Base-by-base conservation (phyloP, 164 flowering plant species). In the Vitis amurensis region DNA sequence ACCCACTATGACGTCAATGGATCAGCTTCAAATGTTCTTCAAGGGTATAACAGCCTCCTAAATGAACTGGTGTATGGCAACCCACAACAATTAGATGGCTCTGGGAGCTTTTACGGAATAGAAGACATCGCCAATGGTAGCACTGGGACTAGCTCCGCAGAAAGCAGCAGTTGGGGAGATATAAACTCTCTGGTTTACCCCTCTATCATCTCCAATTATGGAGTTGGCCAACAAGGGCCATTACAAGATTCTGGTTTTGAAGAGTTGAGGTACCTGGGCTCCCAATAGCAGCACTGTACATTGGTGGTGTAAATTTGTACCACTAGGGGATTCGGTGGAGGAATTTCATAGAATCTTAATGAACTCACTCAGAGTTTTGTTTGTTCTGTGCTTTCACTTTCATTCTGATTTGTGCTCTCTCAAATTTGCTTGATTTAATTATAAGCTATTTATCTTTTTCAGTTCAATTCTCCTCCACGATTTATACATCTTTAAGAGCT, bases 131-230 rank as follows among this genome's bases (percentile, higher is more conserved):
- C 58, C 13, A 76, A 66, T 70, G 76, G 71, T 1, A 78, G 69
- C 23, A 76, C 77, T 1, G 71, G 56, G 19, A 64, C 61, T 19
- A 71, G 78, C 61, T 82, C 87, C 2, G 77, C 27, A 3, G 87
- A 77, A 57, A 82, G 85, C 66, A 64, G 48, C 27, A 76, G 74
- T 29, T 87, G 88, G 91, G 86, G 71, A 16, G 84, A 85, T 51
- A 77, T 71, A n/a, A 76, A 71, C 60, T 77, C 82, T 64, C 71
- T 80, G 49, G 64, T 69, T 53, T 77, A 80, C 68, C 67, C 76
- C 71, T 74, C 76, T 15, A 58, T 71, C 55, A 51, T 71, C 59
- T 71, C 81, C 55, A 76, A 67, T 27, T 77, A 56, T 50, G 84
- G 83, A 66, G 68, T 19, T 66, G 63, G 58, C 74, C 85, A 82